These are phyloP conservation scores for Penicillium sp. DNA, from an alignment of 2,329 filamentous ascomycete genomes.

Conservation along the genomic window DNA sequence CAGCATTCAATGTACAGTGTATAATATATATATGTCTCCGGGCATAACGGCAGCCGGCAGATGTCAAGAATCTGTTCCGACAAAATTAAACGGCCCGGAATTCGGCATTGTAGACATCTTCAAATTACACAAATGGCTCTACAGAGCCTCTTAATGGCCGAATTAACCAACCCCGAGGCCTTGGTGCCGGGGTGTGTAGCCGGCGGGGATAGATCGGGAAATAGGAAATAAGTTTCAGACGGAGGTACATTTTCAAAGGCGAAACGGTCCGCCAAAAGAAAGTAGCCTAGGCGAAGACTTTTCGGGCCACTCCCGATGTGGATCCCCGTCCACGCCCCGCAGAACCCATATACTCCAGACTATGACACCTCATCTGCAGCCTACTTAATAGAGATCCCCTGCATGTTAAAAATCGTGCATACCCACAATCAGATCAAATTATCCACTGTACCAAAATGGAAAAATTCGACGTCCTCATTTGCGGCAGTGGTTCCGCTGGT, in stretches of 20 bases:
- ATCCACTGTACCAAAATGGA: constrained; percentile 18
- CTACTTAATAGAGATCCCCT: neutral
- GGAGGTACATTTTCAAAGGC: neutral
- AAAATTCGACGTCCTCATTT: constrained; percentile 58
- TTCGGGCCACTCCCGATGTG: neutral
- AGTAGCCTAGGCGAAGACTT: neutral
- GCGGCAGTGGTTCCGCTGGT: constrained; percentile 62
- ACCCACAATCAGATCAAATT: neutral
- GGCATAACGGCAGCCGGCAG: neutral
- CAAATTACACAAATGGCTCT: neutral
- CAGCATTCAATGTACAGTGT: too few species aligned
- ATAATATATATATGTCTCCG: too few species aligned
- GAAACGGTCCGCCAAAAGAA: neutral
- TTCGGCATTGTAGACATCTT: neutral
- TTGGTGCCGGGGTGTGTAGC: neutral
- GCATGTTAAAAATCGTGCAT: neutral
- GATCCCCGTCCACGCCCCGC: neutral
- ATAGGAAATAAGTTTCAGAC: neutral
- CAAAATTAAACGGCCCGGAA: neutral
- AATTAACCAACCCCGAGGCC: neutral
- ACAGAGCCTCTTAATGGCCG: neutral
- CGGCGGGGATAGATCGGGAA: neutral
- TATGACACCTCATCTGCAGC: neutral
- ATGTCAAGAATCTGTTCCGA: neutral
- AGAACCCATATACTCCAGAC: neutral